Evolutionary conservation across 2,329 filamentous ascomycete genomes (phyloP), one percentile per base, ranked within the genome.

Genomic region (Claviceps sp.): DNA sequence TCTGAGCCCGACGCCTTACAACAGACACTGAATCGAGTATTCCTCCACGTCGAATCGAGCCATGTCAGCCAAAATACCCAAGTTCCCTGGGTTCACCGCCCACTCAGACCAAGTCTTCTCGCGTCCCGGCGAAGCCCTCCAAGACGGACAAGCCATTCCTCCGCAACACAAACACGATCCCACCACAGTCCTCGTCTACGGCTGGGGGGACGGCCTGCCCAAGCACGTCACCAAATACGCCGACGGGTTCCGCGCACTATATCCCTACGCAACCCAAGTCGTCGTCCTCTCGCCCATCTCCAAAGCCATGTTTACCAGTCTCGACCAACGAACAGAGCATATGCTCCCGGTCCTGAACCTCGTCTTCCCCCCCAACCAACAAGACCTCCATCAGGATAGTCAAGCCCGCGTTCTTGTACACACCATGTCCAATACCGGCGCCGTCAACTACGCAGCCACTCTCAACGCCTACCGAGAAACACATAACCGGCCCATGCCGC

Each of bases 401-500:
- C 55, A 81, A 60, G 7, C 39, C 43, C 38, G 69, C 2, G 64
- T 81, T 13, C 63, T 80, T 17, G 60, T 76, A 1, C 77, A 81
- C 52, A 65, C 67, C 56, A 78, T 81, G 71, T 81, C 77, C 55
- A 81, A 80, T 61, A 79, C 77, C 0, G 78, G 78, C 14, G 75
- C 70, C 16, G 76, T 77, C 52, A 76, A 74, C 65, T 69, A 71
- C 48, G 74, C 73, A 0, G 70, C 75, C 1, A 70, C 73, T 0
- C 59, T 78, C 13, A 68, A 76, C 55, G 73, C 70, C 0, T 78
- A 73, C 60, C 62, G 62, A 4, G 59, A 70, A 17, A 63, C 59
- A 4, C 62, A 69, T 59, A 64, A 62, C 17, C 55, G 63, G 34
- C 56, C 65, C 19, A 62, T 79, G 55, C 75, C 75, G 2, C 73